phyloP scores from a whole-genome alignment of 306 rosid species.

The Acmispon strigosus region DNA sequence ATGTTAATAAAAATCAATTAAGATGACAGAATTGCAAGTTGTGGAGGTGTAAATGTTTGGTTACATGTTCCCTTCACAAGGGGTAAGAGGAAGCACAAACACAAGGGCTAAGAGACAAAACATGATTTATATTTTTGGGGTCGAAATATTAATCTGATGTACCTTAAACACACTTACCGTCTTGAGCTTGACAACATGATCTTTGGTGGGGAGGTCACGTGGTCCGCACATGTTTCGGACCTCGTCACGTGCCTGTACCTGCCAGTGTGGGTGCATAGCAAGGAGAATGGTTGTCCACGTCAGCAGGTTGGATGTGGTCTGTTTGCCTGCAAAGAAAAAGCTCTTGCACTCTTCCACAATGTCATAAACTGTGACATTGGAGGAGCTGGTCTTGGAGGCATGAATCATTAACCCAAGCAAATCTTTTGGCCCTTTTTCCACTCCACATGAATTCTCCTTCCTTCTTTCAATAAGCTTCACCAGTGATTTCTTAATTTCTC shows the following conservation, averaged over 20 bases:
- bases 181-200: slow-evolving; percentile 75
- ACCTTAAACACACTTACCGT: slow-evolving; percentile 55
- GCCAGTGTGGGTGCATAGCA: slow-evolving; percentile 99
- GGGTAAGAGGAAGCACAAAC: slow-evolving; percentile 21
- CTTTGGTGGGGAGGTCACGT: slow-evolving; percentile 76
- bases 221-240: slow-evolving; percentile 69
- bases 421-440: slow-evolving; percentile 50
- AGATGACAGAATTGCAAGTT: background rate
- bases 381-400: slow-evolving; percentile 35
- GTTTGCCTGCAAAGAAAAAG: slow-evolving; percentile 98
- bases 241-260: slow-evolving; percentile 90
- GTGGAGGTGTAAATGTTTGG: slow-evolving; percentile 17
- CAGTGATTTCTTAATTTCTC: slow-evolving; percentile 52
- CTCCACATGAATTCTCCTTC: slow-evolving; percentile 14
- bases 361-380: slow-evolving; percentile 62
- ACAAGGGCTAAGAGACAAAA: slow-evolving; percentile 38
- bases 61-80: slow-evolving; percentile 25
- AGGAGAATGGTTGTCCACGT: slow-evolving; percentile 95
- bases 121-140: slow-evolving; percentile 21
- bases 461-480: slow-evolving; percentile 48
- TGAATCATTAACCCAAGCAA: slow-evolving; percentile 76
- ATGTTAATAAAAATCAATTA: background rate
- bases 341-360: slow-evolving; percentile 97
- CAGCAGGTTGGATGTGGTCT: slow-evolving; percentile 96
- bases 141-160: slow-evolving; percentile 8